A percentile compares a stretch with the other conserved stretches of the same genome.
Evolutionary conservation across 2,329 filamentous ascomycete species (phyloP).

Genomic region (Aspergillus intermedius): DNA sequence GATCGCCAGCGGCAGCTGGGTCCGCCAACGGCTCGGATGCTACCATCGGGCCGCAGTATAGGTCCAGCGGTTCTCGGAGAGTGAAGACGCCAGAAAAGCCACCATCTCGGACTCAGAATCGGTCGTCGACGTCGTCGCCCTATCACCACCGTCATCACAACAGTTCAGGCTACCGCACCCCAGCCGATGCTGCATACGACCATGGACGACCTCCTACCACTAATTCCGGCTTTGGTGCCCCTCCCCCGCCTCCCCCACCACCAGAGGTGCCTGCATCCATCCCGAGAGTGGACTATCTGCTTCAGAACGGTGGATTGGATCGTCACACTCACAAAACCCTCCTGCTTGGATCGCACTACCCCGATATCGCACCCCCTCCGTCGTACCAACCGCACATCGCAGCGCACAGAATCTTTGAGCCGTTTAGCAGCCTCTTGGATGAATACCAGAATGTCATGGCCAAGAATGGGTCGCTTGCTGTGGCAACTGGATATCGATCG

Average conservation of each 20-base stretch:
- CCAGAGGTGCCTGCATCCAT: constrained; percentile 60
- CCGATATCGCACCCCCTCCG: constrained; percentile 53
- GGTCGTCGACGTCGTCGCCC: constrained; percentile 22
- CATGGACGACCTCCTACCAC: constrained; percentile 25
- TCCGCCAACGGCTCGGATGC: constrained; percentile 40
- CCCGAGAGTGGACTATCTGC: constrained; percentile 83
- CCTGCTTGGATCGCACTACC: constrained; percentile 45
- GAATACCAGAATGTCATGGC: constrained; percentile 76
- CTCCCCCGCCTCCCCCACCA: constrained; percentile 70
- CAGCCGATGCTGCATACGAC: constrained; percentile 31
- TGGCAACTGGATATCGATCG: constrained; percentile 90
- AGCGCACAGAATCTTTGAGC: constrained; percentile 69
- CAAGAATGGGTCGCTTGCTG: constrained; percentile 82
- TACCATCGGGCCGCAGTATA: constrained; percentile 41
- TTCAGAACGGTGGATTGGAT: constrained; percentile 78
- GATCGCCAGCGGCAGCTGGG: constrained; percentile 31
- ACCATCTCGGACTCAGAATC: constrained; percentile 29
- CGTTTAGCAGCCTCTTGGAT: constrained; percentile 74
- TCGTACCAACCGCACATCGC: constrained; percentile 59
- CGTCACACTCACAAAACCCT: constrained; percentile 67
- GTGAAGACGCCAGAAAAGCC: constrained; percentile 25
- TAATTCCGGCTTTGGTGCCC: constrained; percentile 29
- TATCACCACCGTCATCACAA: constrained; percentile 9
- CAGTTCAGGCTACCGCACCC: constrained; percentile 19
- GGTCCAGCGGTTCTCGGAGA: constrained; percentile 24